Evolutionary conservation across 129 eudicot species (phyloP).

Genomic region (Kitagawia praeruptora): DNA sequence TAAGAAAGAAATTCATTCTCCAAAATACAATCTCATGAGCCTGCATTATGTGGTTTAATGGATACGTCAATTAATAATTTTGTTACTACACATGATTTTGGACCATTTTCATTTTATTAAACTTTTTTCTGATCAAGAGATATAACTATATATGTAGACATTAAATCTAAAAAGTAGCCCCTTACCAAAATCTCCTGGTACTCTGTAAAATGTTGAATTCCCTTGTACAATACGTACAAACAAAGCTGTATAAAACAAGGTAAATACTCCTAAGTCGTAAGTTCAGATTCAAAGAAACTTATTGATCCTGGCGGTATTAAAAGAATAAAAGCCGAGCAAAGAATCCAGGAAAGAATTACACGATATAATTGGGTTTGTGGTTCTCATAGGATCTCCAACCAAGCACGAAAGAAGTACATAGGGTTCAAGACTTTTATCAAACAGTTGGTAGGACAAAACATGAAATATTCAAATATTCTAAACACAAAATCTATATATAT

Average conservation of each 20-base stretch:
- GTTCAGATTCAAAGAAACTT: not conserved
- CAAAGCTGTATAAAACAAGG: not conserved
- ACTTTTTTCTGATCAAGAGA: not conserved
- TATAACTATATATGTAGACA: not conserved
- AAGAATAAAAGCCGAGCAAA: not conserved
- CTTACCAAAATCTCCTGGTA: not conserved
- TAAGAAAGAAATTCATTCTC: not conserved
- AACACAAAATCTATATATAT: not conserved
- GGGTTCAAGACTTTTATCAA: not conserved
- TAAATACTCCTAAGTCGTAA: not conserved
- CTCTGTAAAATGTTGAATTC: not conserved
- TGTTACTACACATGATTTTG: not conserved
- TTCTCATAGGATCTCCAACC: not conserved
- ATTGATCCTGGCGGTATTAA: not conserved
- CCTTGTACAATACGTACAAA: not conserved
- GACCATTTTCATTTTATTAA: not conserved
- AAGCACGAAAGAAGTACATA: not conserved
- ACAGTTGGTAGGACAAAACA: not conserved
- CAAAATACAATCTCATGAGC: not conserved
- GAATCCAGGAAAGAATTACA: not conserved
- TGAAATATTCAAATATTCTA: not conserved
- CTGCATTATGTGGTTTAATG: not conserved
- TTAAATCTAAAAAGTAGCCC: not conserved
- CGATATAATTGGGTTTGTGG: not conserved
- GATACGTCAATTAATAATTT: not conserved